Conservation (phyloP, 2,329 filamentous ascomycete species). For the Alternaria triticina region DNA sequence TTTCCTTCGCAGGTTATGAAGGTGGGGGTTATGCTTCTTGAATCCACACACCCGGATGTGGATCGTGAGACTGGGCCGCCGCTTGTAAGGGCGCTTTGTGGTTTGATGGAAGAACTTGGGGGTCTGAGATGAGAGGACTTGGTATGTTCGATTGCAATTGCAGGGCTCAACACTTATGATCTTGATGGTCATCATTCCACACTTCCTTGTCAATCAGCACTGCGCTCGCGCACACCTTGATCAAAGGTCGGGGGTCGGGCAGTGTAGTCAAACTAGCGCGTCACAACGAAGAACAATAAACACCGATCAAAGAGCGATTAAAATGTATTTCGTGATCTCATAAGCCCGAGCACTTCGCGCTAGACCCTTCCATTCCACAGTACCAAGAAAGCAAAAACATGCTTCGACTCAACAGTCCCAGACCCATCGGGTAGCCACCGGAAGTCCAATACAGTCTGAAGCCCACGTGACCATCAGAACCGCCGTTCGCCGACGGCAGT, state of each 20-base stretch:
- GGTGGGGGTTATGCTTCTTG: slow-evolving; percentile 21
- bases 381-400: slow-evolving; percentile 3
- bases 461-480: background rate
- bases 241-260: background rate
- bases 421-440: slow-evolving; percentile 1
- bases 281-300: background rate
- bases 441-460: background rate
- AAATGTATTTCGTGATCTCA: slow-evolving; percentile 37
- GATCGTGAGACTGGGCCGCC: slow-evolving; percentile 23
- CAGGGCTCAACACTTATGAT: background rate
- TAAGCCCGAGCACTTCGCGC: slow-evolving; percentile 48
- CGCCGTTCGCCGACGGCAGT: background rate
- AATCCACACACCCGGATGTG: slow-evolving; percentile 23
- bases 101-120: slow-evolving; percentile 11
- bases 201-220: background rate
- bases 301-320: slow-evolving; percentile 1
- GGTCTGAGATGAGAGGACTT: background rate
- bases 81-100: slow-evolving; percentile 23
- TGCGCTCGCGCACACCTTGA: background rate
- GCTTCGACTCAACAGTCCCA: background rate
- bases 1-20: slow-evolving; percentile 25
- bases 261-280: background rate
- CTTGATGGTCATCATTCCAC: background rate
- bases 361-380: slow-evolving; percentile 16
- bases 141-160: background rate